Evolutionary conservation across 306 rosid species (phyloP), one percentile per base, ranked within the genome.

Genomic region (Fragaria iinumae): DNA sequence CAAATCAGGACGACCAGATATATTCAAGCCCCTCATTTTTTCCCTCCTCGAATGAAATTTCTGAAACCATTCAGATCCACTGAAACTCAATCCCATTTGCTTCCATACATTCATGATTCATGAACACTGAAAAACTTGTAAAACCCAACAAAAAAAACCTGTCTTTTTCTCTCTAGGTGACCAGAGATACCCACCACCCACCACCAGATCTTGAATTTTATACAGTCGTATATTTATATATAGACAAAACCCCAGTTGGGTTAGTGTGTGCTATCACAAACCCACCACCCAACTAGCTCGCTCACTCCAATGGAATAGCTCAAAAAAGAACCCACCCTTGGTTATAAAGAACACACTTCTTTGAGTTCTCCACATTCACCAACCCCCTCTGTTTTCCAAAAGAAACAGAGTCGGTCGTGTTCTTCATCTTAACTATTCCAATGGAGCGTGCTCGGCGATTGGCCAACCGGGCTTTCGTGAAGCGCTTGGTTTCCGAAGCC

Each of bases 371-470:
- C 49, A 11, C 38, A 34, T 41, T 48, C 86, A 79, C 36, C 88
- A 74, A 69, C 56, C 66, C 81, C 57, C 66, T 53, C 71, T 70
- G 75, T 62, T 67, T 47, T n/a, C 17, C 23, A 12, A 48, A 25
- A 25, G 25, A 25, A 50, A 25, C 68, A 29, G 52, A 25, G 53
- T 6, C 2, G 20, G 74, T 27, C 32, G 43, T 49, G 20, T 43
- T 50, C 55, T 62, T 16, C 57, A 56, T 57, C 63, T 56, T 27
- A 4, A 13, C 17, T 29, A 3, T 32, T 38, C 21, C 88, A 77
- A 96, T 96, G 99, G 99, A 96, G 77, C 98, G 99, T 59, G 99
- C 97, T 12, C 81, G 99, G 77, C 86, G 98, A 55, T 81, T 93
- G 14, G 99, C 96, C 3, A 96, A 91, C 89, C 90, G 91, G 67